Evolutionary conservation across 305 asterid genomes (phyloP).

Genomic region (Fraxinus angustifolia): DNA sequence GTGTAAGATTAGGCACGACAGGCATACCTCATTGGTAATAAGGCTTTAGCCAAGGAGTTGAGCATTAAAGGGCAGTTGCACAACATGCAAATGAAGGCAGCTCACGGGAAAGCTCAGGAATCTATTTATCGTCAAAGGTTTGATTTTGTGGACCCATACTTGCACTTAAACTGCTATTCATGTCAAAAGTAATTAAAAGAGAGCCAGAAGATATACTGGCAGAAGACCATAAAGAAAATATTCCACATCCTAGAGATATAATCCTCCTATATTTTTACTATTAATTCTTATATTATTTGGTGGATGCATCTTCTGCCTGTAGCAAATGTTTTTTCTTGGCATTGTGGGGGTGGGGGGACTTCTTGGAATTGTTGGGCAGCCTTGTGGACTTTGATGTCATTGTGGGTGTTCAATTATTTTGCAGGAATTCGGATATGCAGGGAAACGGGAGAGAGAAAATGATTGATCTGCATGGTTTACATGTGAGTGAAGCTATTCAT

Average conservation of each 20-base stretch:
- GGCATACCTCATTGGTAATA: constrained; percentile 80
- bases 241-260: not conserved
- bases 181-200: not conserved
- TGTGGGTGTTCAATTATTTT: constrained; percentile 4
- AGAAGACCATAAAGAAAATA: not conserved
- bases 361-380: not conserved
- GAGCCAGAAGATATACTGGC: not conserved
- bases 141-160: not conserved
- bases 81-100: constrained; percentile 80
- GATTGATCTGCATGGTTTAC: constrained; percentile 87
- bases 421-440: constrained; percentile 59
- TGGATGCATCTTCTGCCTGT: not conserved
- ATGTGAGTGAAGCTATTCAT: constrained; percentile 73
- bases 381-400: not conserved
- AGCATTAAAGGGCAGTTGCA: constrained; percentile 83
- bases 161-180: not conserved
- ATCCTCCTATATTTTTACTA: not conserved
- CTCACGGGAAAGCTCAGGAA: constrained; percentile 80
- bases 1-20: constrained; percentile 67
- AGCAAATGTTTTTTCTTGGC: not conserved
- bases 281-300: not conserved
- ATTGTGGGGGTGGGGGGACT: not conserved
- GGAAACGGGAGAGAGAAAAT: constrained; percentile 66
- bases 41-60: constrained; percentile 87
- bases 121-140: constrained; percentile 78